Percentiles rank a stretch among this genome's conserved stretches.
phyloP scores from a whole-genome alignment of 2,329 filamentous ascomycete genomes.

The Keithomyces neogunnii region DNA sequence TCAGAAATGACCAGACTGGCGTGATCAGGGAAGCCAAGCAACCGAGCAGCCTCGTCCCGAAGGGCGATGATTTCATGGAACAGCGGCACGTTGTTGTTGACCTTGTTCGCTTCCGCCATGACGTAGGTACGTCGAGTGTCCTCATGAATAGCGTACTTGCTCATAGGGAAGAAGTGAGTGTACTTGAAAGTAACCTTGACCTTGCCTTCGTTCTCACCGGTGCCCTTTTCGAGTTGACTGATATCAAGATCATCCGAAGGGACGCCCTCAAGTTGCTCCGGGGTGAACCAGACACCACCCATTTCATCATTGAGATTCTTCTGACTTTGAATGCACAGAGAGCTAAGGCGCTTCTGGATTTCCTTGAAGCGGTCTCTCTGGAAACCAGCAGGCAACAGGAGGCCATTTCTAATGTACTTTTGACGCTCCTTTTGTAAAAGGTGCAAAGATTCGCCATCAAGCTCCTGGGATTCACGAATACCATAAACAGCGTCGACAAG shows the following conservation, averaged over 20 bases:
- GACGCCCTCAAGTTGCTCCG: constrained; percentile 65
- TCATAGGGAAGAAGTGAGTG: constrained; percentile 67
- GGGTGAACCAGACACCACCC: constrained; percentile 71
- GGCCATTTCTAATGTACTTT: constrained; percentile 66
- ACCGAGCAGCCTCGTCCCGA: constrained; percentile 67
- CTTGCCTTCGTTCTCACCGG: constrained; percentile 63
- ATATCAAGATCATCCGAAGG: constrained; percentile 61
- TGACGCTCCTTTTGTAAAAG: constrained; percentile 72
- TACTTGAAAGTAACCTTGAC: constrained; percentile 76
- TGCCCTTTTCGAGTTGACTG: constrained; percentile 60
- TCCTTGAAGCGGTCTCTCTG: constrained; percentile 76
- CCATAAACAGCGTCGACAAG: constrained; percentile 52
- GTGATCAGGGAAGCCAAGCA: constrained; percentile 70
- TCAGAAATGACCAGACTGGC: constrained; percentile 69
- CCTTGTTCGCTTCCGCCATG: constrained; percentile 24
- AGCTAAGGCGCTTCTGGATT: constrained; percentile 72
- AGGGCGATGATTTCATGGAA: constrained; percentile 69
- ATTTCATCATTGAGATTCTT: constrained; percentile 80
- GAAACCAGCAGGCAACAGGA: constrained; percentile 60
- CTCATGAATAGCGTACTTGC: constrained; percentile 67
- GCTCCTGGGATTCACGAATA: constrained; percentile 38
- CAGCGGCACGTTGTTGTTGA: constrained; percentile 61
- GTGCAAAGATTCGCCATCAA: constrained; percentile 63
- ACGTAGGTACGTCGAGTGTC: constrained; percentile 51
- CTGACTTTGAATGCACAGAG: constrained; percentile 66